phyloP scores from a whole-genome alignment of 1,284 basidiomycete species.

The Boletus subluridellus region DNA sequence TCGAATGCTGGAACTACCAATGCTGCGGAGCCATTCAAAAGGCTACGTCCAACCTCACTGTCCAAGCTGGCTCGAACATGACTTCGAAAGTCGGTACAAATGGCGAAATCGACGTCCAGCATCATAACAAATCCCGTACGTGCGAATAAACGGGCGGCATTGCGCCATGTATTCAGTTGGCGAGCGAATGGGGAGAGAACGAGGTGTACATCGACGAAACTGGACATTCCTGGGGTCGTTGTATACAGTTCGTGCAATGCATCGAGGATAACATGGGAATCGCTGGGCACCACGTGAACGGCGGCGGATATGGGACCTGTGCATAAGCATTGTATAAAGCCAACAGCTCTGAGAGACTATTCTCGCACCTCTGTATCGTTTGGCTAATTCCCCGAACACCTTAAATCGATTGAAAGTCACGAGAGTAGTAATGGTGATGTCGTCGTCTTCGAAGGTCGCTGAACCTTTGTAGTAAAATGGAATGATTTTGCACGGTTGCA shows the following conservation, averaged over 20 bases:
- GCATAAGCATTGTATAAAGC: neutral
- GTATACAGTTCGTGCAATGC: conserved; percentile 64
- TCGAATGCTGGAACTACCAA: conserved; percentile 81
- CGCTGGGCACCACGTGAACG: conserved; percentile 57
- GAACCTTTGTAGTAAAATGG: conserved; percentile 76
- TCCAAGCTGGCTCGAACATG: conserved; percentile 39
- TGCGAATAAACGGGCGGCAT: conserved; percentile 75
- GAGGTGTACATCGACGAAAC: conserved; percentile 82
- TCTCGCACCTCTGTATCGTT: conserved; percentile 64
- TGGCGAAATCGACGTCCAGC: conserved; percentile 82
- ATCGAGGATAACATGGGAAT: conserved; percentile 38
- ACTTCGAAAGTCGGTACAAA: conserved; percentile 73
- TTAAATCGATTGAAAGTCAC: conserved; percentile 76
- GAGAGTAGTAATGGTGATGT: conserved; percentile 80
- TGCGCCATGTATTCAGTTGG: conserved; percentile 85
- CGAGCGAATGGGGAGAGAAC: conserved; percentile 78
- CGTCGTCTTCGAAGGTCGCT: conserved; percentile 49
- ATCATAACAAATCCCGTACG: conserved; percentile 82
- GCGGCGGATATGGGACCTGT: conserved; percentile 80
- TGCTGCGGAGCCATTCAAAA: conserved; percentile 56
- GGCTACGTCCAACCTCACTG: conserved; percentile 32
- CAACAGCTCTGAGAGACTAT: neutral
- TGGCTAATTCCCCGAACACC: conserved; percentile 65
- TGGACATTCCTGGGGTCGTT: conserved; percentile 58
- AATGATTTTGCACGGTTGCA: conserved; percentile 69